Percentiles rank a stretch among this genome's conserved stretches.
phyloP scores from a whole-genome alignment of 2,329 filamentous ascomycete genomes.

The Cordyceps farinosa region DNA sequence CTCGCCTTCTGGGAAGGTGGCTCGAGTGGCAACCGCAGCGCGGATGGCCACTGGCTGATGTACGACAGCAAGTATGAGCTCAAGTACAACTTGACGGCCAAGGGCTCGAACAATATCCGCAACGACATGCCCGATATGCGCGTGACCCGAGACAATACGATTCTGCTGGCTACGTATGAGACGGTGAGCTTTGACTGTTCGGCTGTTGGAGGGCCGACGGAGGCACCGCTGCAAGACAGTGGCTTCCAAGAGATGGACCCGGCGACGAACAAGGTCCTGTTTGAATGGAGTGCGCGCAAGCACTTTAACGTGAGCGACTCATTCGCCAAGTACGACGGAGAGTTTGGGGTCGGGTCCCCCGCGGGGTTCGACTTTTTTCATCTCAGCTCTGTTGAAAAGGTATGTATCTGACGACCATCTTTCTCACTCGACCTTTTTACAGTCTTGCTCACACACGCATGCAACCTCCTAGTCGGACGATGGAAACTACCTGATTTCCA shows the following conservation, averaged over 20 bases:
- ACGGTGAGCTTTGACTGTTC: conserved; percentile 30
- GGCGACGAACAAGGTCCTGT: conserved; percentile 34
- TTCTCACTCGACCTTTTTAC: not conserved
- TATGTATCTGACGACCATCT: conserved; percentile 15
- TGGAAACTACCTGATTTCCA: conserved; percentile 37
- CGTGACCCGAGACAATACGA: conserved; percentile 39
- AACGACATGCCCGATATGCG: conserved; percentile 42
- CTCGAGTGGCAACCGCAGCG: conserved; percentile 25
- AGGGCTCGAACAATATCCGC: conserved; percentile 30
- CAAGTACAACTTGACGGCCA: conserved; percentile 36
- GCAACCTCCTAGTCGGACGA: conserved; percentile 22
- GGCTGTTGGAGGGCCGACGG: conserved; percentile 29
- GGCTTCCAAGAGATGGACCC: conserved; percentile 39
- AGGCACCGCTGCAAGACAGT: conserved; percentile 32
- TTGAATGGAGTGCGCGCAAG: conserved; percentile 36
- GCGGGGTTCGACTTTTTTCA: conserved; percentile 37
- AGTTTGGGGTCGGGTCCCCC: conserved; percentile 29
- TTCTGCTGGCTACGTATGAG: conserved; percentile 41
- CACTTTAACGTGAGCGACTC: conserved; percentile 29
- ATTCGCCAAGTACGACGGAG: conserved; percentile 26
- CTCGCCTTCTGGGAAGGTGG: conserved; percentile 36
- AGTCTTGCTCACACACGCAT: not conserved
- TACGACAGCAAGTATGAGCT: conserved; percentile 35
- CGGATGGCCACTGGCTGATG: conserved; percentile 30
- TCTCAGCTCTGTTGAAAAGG: conserved; percentile 36